Base-by-base conservation (phyloP, 805 yeast genomes). In the Saccharomycopsis fermentans region DNA sequence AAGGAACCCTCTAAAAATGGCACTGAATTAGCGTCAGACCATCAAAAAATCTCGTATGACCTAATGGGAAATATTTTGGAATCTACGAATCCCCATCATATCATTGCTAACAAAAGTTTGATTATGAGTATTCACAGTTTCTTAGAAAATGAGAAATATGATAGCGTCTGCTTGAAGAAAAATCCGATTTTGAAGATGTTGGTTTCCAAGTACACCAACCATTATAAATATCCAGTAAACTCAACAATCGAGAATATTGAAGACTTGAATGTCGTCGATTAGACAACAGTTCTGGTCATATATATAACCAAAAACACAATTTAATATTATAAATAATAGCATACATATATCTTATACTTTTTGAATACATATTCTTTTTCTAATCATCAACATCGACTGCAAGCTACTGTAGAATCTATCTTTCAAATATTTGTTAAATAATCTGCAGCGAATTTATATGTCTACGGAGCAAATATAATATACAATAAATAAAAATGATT, bases 221-320 rank as follows among this genome's bases (percentile, higher is more conserved):
- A 58, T 85, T 72, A 19, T 77, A 68, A 39, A 84, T 75, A 26
- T 81, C 80, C 59, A 43, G 26, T 21, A 4, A 43, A 43, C 26
- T 43, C 50, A 3, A 21, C 24, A 43, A 11, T 43, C 9, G 26
- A 43, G 14, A 43, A 43, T 14, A 43, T 43, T 9, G 26, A 43
- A 11, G 50, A 43, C 9, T 43, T 43, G 12, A 43, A 21, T 24
- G 29, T 43, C 11, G 29, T 43, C 26, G 50, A 43, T 21, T 43
- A 43, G 27, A 2, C 4, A 11, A 4, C 6, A 21, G 24, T 19
- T 43, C 35, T 32, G 8, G 12, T 43, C 24, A 21, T 43, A 19
- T 43, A 43, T 24, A 43, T 43, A 43, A 19, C 16, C 26, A 24
- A 9, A 43, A 11, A 43, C 50, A 43, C 29, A 43, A 6, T 21